Base-by-base conservation (phyloP, 2,329 filamentous ascomycete genomes). In the Septoria linicola region DNA sequence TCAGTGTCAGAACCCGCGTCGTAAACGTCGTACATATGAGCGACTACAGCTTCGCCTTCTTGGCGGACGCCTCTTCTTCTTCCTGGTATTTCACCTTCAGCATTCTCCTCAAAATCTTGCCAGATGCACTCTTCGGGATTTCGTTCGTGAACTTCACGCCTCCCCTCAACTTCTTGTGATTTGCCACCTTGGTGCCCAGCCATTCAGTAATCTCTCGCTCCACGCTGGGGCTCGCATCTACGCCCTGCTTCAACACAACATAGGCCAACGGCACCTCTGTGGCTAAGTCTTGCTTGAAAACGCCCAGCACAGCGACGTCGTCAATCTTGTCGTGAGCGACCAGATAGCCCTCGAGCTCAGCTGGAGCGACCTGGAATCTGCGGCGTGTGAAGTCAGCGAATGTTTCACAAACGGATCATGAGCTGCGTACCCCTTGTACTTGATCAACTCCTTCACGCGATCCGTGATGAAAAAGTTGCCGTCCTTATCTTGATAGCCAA, bases 391-490 rank as follows among this genome's bases (percentile, higher is more conserved):
- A n/a, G n/a, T n/a, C n/a, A n/a, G n/a, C n/a, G n/a, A n/a, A n/a
- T n/a, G n/a, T n/a, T n/a, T n/a, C n/a, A n/a, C n/a, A n/a, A n/a
- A n/a, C n/a, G n/a, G n/a, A n/a, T n/a, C n/a, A n/a, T n/a, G n/a
- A n/a, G n/a, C n/a, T n/a, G n/a, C n/a, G n/a, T n/a, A 59, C 3
- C 57, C 57, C 32, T 59, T 67, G 52, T 80, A 85, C 69, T 87
- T 82, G 65, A 84, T 83, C 49, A 84, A 63, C 67, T 83, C 81
- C 73, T 60, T 89, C 34, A 89, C 76, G 8, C 90, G 84, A 64
- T 96, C 91, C 1, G 90, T 95, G 66, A 95, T 91, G 73, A 84
- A 95, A 63, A 93, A 88, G 65, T 95, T 88, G 20, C 87, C 87
- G 49, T 87, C 77, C 36, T 79, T 73, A 65, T 95, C 89, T 61